Conservation (phyloP, 805 yeast species). For the Candida arabinofermentans region DNA sequence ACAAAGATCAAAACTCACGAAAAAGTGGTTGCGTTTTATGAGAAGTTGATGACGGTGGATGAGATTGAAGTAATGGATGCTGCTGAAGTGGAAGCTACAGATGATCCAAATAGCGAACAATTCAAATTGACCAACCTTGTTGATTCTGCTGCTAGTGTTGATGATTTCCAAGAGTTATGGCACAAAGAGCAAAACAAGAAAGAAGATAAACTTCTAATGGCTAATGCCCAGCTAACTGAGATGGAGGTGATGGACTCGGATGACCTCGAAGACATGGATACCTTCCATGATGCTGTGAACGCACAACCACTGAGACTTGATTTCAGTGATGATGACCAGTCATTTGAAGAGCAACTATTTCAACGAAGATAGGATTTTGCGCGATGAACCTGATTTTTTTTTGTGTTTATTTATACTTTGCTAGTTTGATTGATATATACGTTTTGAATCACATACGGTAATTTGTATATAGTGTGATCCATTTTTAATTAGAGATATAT, state of each 20-base stretch:
- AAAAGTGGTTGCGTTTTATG: conserved; percentile 68
- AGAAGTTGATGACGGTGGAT: conserved; percentile 37
- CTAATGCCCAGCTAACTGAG: background rate
- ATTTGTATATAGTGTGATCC: no score
- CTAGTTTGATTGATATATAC: no score
- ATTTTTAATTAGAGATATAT: background rate
- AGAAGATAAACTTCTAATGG: background rate
- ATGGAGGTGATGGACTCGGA: no score
- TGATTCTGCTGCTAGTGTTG: conserved; percentile 10
- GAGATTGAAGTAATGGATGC: conserved; percentile 18
- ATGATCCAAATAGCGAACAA: conserved; percentile 7
- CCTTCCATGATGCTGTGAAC: background rate
- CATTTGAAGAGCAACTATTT: no score
- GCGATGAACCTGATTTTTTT: background rate
- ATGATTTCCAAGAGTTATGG: conserved; percentile 7
- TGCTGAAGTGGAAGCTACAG: background rate
- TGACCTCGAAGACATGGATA: no score
- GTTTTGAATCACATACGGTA: no score
- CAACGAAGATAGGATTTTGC: no score
- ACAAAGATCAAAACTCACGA: conserved; percentile 64
- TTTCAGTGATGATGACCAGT: background rate
- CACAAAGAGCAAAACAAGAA: background rate
- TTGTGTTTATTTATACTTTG: no score
- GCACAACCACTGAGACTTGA: background rate
- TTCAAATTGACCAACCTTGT: conserved; percentile 9